Base-by-base conservation (phyloP, 495 filamentous ascomycete genomes). In the Xanthoparmelia taractica region DNA sequence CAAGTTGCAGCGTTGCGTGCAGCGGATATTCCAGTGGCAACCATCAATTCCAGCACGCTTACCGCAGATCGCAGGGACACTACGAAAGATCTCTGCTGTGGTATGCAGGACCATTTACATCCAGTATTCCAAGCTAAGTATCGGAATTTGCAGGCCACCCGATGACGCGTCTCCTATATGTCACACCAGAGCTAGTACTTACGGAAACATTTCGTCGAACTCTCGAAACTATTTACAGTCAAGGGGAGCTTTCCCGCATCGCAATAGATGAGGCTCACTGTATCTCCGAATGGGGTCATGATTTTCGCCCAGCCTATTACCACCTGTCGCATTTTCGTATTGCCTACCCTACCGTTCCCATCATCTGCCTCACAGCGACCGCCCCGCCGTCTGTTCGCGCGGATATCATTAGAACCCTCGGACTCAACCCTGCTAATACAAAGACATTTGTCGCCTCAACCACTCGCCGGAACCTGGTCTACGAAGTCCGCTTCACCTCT, bases 271-370 rank as follows among this genome's bases (percentile, higher is more conserved):
- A 97, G 76, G 93, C 93, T 18, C 93, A 97, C 72, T 97, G 93
- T 72, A 96, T 97, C 66, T 92, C 88, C 13, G 92, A 97, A 85
- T 97, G 93, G 93, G 93, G 93, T 23, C 92, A 97, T 72, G 93
- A 97, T 73, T 97, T 97, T 69, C 88, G 93, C n/a, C 88, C 88
- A 23, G 87, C 91, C 38, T 97, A 96, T 74, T 90, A 91, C 67
- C 81, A 87, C 31, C 82, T 97, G n/a, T 85, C 84, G 10, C 96
- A 89, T 85, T 96, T 97, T 77, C 90, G 88, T 64, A 78, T 81
- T 34, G 84, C 84, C 27, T 88, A 90, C 63, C 92, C 92, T 0
- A 78, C 86, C 34, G 89, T 96, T 1, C 91, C 93, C 29, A 86
- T 97, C 37, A 96, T 92, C 66, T 93, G 90, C 56, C 80, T 96